These are phyloP conservation scores for Lenwebbia sp. DNA, from an alignment of 345 rosid species.

Conservation along the genomic window DNA sequence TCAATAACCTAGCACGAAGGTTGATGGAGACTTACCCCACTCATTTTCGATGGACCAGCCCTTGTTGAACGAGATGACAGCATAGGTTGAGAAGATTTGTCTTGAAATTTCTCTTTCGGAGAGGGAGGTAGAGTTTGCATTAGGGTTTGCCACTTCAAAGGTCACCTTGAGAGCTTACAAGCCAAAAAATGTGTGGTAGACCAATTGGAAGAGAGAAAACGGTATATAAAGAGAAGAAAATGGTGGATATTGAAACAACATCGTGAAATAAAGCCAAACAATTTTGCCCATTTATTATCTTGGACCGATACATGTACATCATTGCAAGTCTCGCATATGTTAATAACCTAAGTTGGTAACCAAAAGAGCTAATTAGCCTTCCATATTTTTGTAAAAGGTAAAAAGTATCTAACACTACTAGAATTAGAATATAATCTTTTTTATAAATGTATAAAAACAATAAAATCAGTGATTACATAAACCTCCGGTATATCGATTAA, in stretches of 20 bases:
- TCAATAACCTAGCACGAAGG: not conserved
- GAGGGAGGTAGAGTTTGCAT: not conserved
- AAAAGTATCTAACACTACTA: not conserved
- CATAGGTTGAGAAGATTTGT: accelerated
- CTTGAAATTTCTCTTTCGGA: not conserved
- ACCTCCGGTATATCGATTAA: too few species aligned
- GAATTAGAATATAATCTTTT: too few species aligned
- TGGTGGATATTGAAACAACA: not conserved
- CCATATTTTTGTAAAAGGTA: not conserved
- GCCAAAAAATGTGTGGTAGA: not conserved
- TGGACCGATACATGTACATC: not conserved
- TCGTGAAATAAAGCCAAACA: not conserved
- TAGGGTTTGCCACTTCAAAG: not conserved
- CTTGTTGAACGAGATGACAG: not conserved
- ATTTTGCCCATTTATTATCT: not conserved
- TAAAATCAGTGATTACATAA: not conserved
- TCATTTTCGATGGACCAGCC: not conserved
- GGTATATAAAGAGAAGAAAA: not conserved
- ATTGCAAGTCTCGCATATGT: not conserved
- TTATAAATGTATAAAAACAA: not conserved
- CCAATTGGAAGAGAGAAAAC: not conserved
- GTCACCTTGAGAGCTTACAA: not conserved
- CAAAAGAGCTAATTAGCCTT: not conserved
- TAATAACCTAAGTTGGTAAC: not conserved
- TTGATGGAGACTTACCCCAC: not conserved